These are phyloP conservation scores for Tetracladium maxilliforme DNA, from an alignment of 2,329 filamentous ascomycete genomes.

Conservation along the genomic window DNA sequence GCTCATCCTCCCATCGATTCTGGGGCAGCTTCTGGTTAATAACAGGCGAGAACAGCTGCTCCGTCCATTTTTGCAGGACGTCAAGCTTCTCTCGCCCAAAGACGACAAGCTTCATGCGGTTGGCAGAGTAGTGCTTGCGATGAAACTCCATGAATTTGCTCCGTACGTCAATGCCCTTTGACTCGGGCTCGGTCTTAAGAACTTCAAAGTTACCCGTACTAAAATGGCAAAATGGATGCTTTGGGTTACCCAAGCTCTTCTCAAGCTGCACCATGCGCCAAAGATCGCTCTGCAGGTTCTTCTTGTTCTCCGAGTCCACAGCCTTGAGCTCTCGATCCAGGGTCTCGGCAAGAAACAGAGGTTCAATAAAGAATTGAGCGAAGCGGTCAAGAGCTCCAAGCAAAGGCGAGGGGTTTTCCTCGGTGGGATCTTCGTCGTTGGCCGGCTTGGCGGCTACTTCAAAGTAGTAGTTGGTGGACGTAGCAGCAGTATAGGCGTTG, in stretches of 20 bases:
- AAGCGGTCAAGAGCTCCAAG: slow-evolving; percentile 62
- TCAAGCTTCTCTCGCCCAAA: slow-evolving; percentile 53
- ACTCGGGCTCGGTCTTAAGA: slow-evolving; percentile 52
- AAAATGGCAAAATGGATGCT: slow-evolving; percentile 60
- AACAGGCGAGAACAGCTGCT: slow-evolving; percentile 52
- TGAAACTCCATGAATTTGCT: slow-evolving; percentile 63
- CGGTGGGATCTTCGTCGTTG: slow-evolving; percentile 32
- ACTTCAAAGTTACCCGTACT: slow-evolving; percentile 60
- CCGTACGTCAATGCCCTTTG: slow-evolving; percentile 52
- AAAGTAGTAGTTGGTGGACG: slow-evolving; percentile 96
- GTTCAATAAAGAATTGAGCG: slow-evolving; percentile 61
- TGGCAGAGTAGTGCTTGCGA: slow-evolving; percentile 58
- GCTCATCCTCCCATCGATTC: slow-evolving; percentile 50
- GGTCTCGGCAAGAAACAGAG: slow-evolving; percentile 55
- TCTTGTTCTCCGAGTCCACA: slow-evolving; percentile 69
- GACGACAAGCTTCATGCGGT: slow-evolving; percentile 60
- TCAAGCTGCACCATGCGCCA: slow-evolving; percentile 60
- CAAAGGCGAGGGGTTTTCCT: slow-evolving; percentile 37
- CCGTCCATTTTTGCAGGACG: slow-evolving; percentile 51
- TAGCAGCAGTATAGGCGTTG: slow-evolving; percentile 87
- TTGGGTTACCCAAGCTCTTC: slow-evolving; percentile 53
- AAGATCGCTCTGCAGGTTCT: slow-evolving; percentile 60
- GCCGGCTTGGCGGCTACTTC: slow-evolving; percentile 79
- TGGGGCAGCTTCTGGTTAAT: slow-evolving; percentile 51
- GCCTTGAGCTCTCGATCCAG: slow-evolving; percentile 57